phyloP scores from a whole-genome alignment of 148 eudicot genomes.

The Persicaria maculosa region DNA sequence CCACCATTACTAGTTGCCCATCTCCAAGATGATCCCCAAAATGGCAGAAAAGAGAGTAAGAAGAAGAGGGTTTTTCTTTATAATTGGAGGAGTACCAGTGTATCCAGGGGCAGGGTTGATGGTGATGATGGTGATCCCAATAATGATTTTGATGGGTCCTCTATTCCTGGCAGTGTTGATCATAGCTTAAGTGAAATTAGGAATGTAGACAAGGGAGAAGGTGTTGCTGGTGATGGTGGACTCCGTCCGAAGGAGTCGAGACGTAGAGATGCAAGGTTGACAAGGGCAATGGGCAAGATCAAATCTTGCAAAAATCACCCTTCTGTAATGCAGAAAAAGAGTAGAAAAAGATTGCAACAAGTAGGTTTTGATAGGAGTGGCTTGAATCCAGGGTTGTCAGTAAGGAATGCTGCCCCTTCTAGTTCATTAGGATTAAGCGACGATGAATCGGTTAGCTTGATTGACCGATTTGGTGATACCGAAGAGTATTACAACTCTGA shows the following conservation, averaged over 20 bases:
- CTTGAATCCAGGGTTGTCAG: constrained; percentile 23
- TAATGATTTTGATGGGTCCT: constrained; percentile 39
- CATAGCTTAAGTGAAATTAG: constrained; percentile 61
- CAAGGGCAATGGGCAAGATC: constrained; percentile 36
- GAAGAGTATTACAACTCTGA: constrained; percentile 57
- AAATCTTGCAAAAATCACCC: constrained; percentile 35
- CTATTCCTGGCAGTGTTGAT: constrained; percentile 29
- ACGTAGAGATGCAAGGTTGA: constrained; percentile 39
- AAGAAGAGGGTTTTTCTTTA: constrained; percentile 60
- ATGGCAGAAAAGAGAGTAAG: constrained; percentile 9
- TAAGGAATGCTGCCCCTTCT: constrained; percentile 26
- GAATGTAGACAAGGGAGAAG: constrained; percentile 51
- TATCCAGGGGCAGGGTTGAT: constrained; percentile 37
- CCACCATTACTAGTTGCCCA: constrained; percentile 2
- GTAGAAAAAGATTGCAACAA: constrained; percentile 27
- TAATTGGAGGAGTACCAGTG: constrained; percentile 77
- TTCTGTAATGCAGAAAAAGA: constrained; percentile 30
- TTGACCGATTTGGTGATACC: constrained; percentile 65
- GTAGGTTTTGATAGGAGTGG: constrained; percentile 27
- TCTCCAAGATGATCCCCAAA: background rate
- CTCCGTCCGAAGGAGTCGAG: constrained; percentile 36
- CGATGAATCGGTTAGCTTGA: constrained; percentile 54
- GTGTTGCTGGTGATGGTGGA: constrained; percentile 32
- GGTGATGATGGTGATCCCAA: constrained; percentile 18
- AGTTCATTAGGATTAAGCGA: constrained; percentile 29